Evolutionary conservation across 2,329 filamentous ascomycete species (phyloP).

Genomic region (Calonectria pseudoreteaudii): DNA sequence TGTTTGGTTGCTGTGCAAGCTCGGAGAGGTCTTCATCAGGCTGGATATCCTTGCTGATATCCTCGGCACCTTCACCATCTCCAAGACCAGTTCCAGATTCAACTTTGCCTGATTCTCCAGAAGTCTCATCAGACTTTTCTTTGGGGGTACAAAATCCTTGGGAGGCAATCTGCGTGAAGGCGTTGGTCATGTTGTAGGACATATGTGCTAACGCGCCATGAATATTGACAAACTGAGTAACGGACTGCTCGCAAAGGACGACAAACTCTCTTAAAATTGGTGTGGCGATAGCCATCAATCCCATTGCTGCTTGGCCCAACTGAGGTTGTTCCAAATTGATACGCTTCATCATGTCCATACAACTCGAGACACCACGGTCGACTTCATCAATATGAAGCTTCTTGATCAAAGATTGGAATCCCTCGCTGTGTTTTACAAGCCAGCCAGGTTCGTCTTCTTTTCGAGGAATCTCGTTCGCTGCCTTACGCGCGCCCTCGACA

Average conservation of each 20-base stretch:
- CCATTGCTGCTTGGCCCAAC: conserved; percentile 45
- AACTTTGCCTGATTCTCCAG: conserved; percentile 79
- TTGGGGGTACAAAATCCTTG: conserved; percentile 93
- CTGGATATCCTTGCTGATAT: conserved; percentile 97
- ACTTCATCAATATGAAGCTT: conserved; percentile 71
- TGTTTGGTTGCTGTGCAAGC: conserved; percentile 85
- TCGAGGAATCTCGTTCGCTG: conserved; percentile 55
- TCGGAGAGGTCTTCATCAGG: conserved; percentile 95
- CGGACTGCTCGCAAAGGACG: conserved; percentile 67
- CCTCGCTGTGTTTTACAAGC: conserved; percentile 59
- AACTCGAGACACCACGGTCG: conserved; percentile 52
- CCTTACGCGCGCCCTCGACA: conserved; percentile 77
- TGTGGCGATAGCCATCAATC: conserved; percentile 50
- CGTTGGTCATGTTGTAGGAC: conserved; percentile 79
- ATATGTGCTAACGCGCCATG: conserved; percentile 81
- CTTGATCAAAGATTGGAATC: conserved; percentile 64
- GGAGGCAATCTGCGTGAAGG: conserved; percentile 81
- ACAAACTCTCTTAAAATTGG: conserved; percentile 84
- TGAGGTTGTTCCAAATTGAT: conserved; percentile 45
- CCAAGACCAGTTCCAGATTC: conserved; percentile 94
- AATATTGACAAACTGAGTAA: conserved; percentile 70
- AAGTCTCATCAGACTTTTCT: conserved; percentile 80
- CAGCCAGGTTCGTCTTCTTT: conserved; percentile 52
- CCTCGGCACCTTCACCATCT: conserved; percentile 93
- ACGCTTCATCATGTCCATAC: conserved; percentile 51